phyloP scores from a whole-genome alignment of 257 asterid genomes.

The Fraxinus pennsylvanica region DNA sequence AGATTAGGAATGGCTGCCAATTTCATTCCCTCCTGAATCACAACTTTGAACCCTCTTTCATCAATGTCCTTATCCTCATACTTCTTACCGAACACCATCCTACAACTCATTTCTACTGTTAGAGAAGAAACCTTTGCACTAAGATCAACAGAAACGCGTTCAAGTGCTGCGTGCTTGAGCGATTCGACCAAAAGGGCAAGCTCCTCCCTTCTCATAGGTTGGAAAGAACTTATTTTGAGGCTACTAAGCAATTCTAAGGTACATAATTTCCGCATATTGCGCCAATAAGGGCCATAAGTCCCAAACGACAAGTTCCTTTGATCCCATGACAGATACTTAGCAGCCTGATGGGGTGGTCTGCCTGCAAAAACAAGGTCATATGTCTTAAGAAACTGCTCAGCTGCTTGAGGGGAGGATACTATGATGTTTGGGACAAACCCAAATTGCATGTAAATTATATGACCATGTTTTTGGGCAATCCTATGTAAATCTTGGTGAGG shows the following conservation, averaged over 20 bases:
- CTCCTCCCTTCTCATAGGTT: slow-evolving; percentile 45
- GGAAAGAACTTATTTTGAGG: slow-evolving; percentile 43
- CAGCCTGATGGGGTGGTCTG: slow-evolving; percentile 54
- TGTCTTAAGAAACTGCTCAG: slow-evolving; percentile 53
- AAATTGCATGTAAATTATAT: slow-evolving; percentile 47
- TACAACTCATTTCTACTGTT: slow-evolving; percentile 46
- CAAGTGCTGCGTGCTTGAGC: slow-evolving; percentile 25
- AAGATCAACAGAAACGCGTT: slow-evolving; percentile 32
- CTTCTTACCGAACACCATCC: slow-evolving; percentile 56
- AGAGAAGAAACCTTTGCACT: slow-evolving; percentile 40
- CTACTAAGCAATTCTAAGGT: slow-evolving; percentile 46
- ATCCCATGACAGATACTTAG: slow-evolving; percentile 42
- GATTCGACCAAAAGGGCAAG: slow-evolving; percentile 33
- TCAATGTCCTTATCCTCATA: slow-evolving; percentile 45
- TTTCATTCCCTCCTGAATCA: slow-evolving; percentile 45
- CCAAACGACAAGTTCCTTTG: slow-evolving; percentile 38
- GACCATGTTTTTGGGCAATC: slow-evolving; percentile 44
- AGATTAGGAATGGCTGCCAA: slow-evolving; percentile 43
- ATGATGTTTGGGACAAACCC: slow-evolving; percentile 41
- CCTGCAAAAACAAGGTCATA: slow-evolving; percentile 47
- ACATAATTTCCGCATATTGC: slow-evolving; percentile 59
- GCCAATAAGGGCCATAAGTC: slow-evolving; percentile 53
- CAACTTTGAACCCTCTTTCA: slow-evolving; percentile 51
- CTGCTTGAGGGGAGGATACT: slow-evolving; percentile 50
- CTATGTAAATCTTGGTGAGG: slow-evolving; percentile 47